A percentile compares a stretch with the other conserved stretches of the same genome.
Evolutionary conservation across 306 rosid genomes (phyloP).

Genomic region (Fagus sylvatica): DNA sequence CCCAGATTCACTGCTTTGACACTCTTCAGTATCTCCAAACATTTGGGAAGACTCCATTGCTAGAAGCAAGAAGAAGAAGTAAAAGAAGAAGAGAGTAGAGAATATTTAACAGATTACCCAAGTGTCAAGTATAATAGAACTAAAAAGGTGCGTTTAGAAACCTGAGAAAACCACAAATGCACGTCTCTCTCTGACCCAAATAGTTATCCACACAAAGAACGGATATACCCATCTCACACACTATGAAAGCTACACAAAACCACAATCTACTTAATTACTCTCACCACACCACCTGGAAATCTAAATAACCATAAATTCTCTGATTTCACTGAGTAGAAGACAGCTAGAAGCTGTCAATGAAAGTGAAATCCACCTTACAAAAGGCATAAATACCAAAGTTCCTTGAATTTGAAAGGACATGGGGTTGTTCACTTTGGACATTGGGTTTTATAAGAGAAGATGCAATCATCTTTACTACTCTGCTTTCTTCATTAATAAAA

Average conservation of each 20-base stretch:
- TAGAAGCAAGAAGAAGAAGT: constrained; percentile 1
- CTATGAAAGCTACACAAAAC: constrained; percentile 24
- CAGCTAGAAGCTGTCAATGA: constrained; percentile 77
- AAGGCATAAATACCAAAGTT: constrained; percentile 42
- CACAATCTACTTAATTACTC: constrained; percentile 36
- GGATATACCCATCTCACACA: constrained; percentile 21
- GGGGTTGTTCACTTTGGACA: constrained; percentile 47
- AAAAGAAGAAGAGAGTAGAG: constrained; percentile 10
- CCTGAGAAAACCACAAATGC: constrained; percentile 26
- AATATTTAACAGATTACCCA: neutral
- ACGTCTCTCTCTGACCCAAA: constrained; percentile 19
- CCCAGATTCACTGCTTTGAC: constrained; percentile 95
- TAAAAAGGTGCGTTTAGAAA: constrained; percentile 27
- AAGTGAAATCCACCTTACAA: constrained; percentile 49
- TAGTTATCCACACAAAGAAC: constrained; percentile 18
- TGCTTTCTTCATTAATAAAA: constrained; percentile 51
- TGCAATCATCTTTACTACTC: constrained; percentile 59
- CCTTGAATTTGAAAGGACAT: constrained; percentile 72
- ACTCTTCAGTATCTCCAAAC: constrained; percentile 71
- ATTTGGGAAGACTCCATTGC: constrained; percentile 67
- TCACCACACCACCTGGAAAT: constrained; percentile 68
- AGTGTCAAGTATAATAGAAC: neutral
- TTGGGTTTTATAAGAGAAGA: constrained; percentile 39
- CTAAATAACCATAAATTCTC: constrained; percentile 62
- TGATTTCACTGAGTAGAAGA: constrained; percentile 60